Evolutionary conservation across 495 filamentous ascomycete species (phyloP), one percentile per base, ranked within the genome.

Genomic region (Platismatia glauca): DNA sequence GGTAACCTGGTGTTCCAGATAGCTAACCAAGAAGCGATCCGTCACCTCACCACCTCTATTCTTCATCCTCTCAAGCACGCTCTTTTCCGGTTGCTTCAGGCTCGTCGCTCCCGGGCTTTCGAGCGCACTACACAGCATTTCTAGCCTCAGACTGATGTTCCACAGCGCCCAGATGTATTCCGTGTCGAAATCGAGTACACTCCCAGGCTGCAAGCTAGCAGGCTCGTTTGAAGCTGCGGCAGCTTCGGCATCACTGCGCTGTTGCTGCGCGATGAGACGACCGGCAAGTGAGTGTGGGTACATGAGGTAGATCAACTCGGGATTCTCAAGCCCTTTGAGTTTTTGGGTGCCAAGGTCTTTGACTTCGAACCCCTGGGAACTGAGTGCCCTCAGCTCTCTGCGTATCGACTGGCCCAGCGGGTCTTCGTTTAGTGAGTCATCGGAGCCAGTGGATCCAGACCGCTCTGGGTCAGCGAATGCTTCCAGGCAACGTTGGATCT

Each of bases 301-400:
- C 71, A 97, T 89, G 43, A 95, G 83, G 71, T 93, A 96, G 58
- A 99, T 86, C 59, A 89, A 86, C 72, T 99, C 94, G 7, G 95
- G 94, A 72, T 99, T 99, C 71, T 99, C 94, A 11, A 99, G 83
- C 4, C 94, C 94, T 72, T 99, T 99, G 39, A 99, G 77, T 68
- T 94, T 96, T 48, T 85, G 84, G 69, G 96, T 89, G 27, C 94
- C 94, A 69, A 97, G 89, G 66, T 95, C 90, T 73, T 96, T 96
- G 69, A 97, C 90, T 71, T 95, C 89, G 70, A 97, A 99, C 22
- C 95, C 95, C 76, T 95, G 90, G 64, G 86, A 90, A 64, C 85
- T 91, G 29, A 99, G 79, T 18, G 89, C 87, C 38, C 91, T 85
- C 24, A 98, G 82, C 73, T 98, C 94, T 46, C 85, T 86, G 63